Conservation (phyloP, 345 rosid genomes). For the Corymbia maculata region DNA sequence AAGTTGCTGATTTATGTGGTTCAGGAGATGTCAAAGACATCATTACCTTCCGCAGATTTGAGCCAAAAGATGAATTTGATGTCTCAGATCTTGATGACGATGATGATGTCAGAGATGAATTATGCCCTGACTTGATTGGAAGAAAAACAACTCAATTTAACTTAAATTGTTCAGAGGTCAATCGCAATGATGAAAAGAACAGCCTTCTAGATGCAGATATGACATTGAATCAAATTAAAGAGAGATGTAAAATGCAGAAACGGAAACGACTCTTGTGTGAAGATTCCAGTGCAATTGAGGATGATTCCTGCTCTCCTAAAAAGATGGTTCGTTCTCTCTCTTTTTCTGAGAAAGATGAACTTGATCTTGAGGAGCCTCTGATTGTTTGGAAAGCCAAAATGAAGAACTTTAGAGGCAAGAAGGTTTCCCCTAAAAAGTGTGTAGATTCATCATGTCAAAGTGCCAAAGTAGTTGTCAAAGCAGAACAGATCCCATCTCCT, state of each 20-base stretch:
- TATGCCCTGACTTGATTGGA: background rate
- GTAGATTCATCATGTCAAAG: conserved; percentile 3
- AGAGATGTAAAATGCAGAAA: conserved; percentile 44
- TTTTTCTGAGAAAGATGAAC: conserved; percentile 18
- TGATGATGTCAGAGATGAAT: background rate
- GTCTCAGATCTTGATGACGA: background rate
- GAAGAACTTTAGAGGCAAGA: conserved; percentile 24
- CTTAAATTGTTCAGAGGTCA: conserved; percentile 5
- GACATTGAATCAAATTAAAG: conserved; percentile 48
- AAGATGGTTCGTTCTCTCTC: conserved; percentile 7
- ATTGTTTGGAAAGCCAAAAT: conserved; percentile 32
- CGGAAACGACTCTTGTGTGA: conserved; percentile 19
- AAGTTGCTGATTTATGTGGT: conserved; percentile 32
- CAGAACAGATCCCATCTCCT: background rate
- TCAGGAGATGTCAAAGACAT: background rate
- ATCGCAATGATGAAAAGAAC: background rate
- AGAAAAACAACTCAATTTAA: background rate
- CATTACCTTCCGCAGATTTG: conserved; percentile 1
- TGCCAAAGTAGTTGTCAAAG: conserved; percentile 1
- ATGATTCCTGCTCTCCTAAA: background rate
- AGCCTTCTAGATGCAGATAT: conserved; percentile 17
- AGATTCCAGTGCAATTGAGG: background rate
- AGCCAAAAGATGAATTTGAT: conserved; percentile 11
- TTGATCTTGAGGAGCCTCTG: conserved; percentile 45
- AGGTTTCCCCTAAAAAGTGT: background rate